Percentiles rank a stretch among this genome's conserved stretches.
Evolutionary conservation across 441 rosid species (phyloP).

Genomic region (Gossypium schwendimanii): DNA sequence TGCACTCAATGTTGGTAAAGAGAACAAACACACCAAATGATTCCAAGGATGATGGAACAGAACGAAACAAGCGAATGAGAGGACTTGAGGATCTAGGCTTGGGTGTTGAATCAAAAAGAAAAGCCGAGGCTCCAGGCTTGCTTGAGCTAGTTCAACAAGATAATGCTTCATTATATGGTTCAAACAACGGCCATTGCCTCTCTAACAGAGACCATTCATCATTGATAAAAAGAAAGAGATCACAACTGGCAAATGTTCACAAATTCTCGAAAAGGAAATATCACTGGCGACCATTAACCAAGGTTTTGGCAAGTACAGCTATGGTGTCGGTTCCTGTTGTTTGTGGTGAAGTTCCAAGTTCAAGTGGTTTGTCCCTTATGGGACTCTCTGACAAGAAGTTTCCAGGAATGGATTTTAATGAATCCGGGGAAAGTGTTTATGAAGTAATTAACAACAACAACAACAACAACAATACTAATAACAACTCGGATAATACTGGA

Average conservation of each 20-base stretch:
- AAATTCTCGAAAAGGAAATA: conserved; percentile 64
- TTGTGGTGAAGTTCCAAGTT: conserved; percentile 56
- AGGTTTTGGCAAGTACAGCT: conserved; percentile 83
- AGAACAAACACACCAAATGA: conserved; percentile 88
- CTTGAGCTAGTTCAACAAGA: conserved; percentile 31
- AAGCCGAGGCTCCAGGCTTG: conserved; percentile 27
- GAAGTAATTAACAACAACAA: conserved; percentile 33
- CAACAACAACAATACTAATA: conserved; percentile 2
- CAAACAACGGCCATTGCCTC: conserved; percentile 32
- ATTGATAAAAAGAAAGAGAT: conserved; percentile 63
- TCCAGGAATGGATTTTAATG: conserved; percentile 47
- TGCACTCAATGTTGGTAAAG: conserved; percentile 44
- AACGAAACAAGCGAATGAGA: conserved; percentile 90
- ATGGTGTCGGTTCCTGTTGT: conserved; percentile 74
- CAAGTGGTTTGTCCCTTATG: conserved; percentile 40
- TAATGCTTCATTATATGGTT: conserved; percentile 28
- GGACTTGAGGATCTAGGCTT: conserved; percentile 89
- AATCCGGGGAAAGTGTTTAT: conserved; percentile 45
- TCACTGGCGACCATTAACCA: conserved; percentile 73
- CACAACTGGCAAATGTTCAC: conserved; percentile 48
- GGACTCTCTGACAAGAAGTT: conserved; percentile 53
- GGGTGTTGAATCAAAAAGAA: conserved; percentile 39
- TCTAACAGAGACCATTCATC: conserved; percentile 42
- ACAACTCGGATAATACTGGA: conserved; percentile 60
- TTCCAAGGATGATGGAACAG: conserved; percentile 94